Base-by-base conservation (phyloP, 2,329 filamentous ascomycete species). In the Botryotinia globosa region DNA sequence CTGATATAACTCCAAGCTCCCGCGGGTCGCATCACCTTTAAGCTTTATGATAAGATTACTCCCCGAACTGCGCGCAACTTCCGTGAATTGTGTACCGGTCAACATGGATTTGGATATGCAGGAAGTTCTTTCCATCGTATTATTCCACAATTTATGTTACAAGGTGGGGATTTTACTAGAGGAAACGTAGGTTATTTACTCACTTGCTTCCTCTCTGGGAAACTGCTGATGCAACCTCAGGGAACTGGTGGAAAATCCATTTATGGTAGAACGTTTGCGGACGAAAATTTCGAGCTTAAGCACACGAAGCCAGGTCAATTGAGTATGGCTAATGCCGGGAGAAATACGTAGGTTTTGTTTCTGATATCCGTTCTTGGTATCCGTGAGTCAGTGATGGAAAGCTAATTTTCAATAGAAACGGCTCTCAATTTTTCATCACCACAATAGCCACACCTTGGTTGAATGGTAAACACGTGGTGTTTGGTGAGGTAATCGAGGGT, bases 61-160 rank as follows among this genome's bases (percentile, higher is more conserved):
- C 95, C 95, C 80, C 97, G 97, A 86, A 98, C 95, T 3, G 93
- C 92, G 76, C 94, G 98, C 79, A 98, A 98, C 87, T 98, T 98
- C 87, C 93, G 94, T 79, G 90, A 91, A 70, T 89, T 98, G 74
- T 98, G 94, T 86, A 97, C 95, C 0, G 87, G 87, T 78, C 88
- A 92, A 86, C 89, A 93, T 85, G 93, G 92, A 81, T 91, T 92
- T 83, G 93, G 93, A 79, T 97, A 97, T 88, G 84, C 89, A 83
- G 90, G 89, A 82, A 96, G 92, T 79, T 87, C 88, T 78, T 97
- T 97, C 91, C 94, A 97, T 89, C 93, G 94, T 80, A 91, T 97
- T 84, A 97, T 97, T 84, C 92, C 92, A 78, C 83, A 93, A 72
- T 97, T 97, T 88, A 97, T 97, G 94, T 91, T 97, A 80, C 94